These are phyloP conservation scores for Adansonia rubrostipa DNA, from an alignment of 441 rosid genomes.

Conservation along the genomic window DNA sequence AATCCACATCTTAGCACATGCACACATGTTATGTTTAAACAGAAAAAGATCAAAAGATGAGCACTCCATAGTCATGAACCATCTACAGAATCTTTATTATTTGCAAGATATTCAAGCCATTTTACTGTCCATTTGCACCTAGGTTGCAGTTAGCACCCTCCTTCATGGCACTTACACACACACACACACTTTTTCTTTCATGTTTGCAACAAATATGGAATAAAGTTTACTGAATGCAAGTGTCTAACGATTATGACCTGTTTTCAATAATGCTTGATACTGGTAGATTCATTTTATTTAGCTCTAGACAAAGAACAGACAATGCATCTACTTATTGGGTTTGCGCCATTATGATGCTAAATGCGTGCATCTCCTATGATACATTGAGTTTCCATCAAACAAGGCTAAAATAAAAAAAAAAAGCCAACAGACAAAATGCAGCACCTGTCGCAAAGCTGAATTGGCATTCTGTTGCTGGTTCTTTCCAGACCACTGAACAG, in stretches of 20 bases:
- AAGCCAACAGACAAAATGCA: slow-evolving; percentile 24
- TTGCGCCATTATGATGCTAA: background rate
- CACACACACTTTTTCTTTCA: background rate
- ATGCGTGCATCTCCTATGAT: background rate
- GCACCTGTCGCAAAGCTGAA: slow-evolving; percentile 86
- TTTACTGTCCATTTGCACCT: background rate
- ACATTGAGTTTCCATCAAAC: background rate
- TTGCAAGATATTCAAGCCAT: background rate
- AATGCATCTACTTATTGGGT: background rate
- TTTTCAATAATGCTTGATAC: background rate
- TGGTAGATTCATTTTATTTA: background rate
- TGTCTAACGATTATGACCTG: background rate
- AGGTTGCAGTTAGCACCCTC: background rate
- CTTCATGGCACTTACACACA: background rate
- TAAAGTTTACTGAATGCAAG: background rate
- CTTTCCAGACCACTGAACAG: slow-evolving; percentile 99
- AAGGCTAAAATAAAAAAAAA: background rate
- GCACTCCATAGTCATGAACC: background rate
- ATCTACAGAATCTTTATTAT: background rate
- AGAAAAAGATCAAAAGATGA: background rate
- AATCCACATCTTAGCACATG: background rate
- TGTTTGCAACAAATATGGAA: background rate
- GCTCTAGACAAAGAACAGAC: background rate
- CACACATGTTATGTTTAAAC: background rate
- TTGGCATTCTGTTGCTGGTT: slow-evolving; percentile 99